Evolutionary conservation across 805 yeast species (phyloP).

Genomic region (Cyberlindnera amylophila): DNA sequence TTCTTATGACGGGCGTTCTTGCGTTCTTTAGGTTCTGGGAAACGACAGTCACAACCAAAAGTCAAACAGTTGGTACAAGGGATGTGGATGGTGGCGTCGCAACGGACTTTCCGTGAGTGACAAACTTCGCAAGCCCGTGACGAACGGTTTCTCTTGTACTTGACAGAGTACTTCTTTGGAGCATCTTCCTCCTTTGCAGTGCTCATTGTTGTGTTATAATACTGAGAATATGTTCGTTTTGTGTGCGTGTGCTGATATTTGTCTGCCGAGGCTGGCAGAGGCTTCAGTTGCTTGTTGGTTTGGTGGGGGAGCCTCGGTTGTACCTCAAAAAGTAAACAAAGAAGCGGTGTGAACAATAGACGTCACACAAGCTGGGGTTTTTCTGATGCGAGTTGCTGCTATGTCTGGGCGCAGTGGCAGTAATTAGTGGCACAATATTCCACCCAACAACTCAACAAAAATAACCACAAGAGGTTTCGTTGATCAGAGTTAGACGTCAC

Average conservation of each 20-base stretch:
- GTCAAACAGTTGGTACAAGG: constrained; percentile 72
- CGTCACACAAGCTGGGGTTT: background rate
- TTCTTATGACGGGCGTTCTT: constrained; percentile 32
- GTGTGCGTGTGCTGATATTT: background rate
- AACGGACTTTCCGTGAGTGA: constrained; percentile 73
- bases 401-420: background rate
- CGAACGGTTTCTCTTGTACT: constrained; percentile 42
- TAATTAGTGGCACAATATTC: too few species aligned
- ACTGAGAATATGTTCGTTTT: background rate
- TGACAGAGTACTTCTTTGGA: constrained; percentile 42
- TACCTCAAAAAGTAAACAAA: background rate
- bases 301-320: too few species aligned
- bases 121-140: constrained; percentile 76
- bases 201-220: constrained; percentile 3
- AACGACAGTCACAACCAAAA: constrained; percentile 65
- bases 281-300: too few species aligned
- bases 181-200: constrained; percentile 4
- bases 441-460: constrained; percentile 4
- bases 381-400: background rate
- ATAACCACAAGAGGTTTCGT: background rate
- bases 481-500: too few species aligned
- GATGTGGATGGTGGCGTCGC: constrained; percentile 57
- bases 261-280: too few species aligned
- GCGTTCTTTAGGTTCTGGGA: constrained; percentile 55
- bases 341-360: background rate